Percentiles rank a stretch among this genome's conserved stretches.
phyloP scores from a whole-genome alignment of 1,139 yeast species.

The Wickerhamomyces sp. region DNA sequence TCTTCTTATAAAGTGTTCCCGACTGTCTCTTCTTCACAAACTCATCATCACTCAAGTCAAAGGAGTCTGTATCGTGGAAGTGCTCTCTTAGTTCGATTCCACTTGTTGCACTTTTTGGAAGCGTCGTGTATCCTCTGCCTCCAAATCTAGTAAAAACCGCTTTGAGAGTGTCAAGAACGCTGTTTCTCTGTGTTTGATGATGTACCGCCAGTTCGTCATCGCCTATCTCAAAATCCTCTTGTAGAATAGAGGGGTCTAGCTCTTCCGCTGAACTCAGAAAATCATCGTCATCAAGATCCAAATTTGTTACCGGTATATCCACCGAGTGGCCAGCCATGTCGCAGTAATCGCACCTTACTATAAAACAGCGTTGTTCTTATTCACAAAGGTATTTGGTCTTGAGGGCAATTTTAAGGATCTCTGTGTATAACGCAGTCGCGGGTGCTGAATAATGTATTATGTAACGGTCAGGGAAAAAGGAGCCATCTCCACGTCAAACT shows the following conservation, averaged over 20 bases:
- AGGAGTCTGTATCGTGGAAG: conserved; percentile 15
- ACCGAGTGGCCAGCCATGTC: conserved; percentile 33
- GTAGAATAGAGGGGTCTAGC: conserved; percentile 18
- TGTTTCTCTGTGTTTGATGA: conserved; percentile 1
- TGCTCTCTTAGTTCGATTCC: conserved; percentile 27
- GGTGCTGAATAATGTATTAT: no score
- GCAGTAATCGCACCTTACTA: no score
- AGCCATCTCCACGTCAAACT: no score
- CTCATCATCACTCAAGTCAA: conserved; percentile 22
- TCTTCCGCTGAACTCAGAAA: conserved; percentile 13
- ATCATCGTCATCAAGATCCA: conserved; percentile 52
- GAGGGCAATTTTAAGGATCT: no score
- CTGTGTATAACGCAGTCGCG: no score
- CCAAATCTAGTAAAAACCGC: conserved; percentile 6
- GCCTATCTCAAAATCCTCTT: conserved; percentile 30
- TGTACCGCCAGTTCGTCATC: conserved; percentile 12
- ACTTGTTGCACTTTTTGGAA: conserved; percentile 11
- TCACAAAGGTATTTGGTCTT: no score
- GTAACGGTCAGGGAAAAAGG: no score
- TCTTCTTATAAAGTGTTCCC: background rate
- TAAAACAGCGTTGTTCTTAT: no score
- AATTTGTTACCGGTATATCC: conserved; percentile 54
- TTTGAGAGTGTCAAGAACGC: conserved; percentile 6
- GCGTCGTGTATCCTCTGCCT: conserved; percentile 11
- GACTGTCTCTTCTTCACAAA: conserved; percentile 13